Conservation (phyloP, 805 yeast genomes). For the Starmerella vitae region DNA sequence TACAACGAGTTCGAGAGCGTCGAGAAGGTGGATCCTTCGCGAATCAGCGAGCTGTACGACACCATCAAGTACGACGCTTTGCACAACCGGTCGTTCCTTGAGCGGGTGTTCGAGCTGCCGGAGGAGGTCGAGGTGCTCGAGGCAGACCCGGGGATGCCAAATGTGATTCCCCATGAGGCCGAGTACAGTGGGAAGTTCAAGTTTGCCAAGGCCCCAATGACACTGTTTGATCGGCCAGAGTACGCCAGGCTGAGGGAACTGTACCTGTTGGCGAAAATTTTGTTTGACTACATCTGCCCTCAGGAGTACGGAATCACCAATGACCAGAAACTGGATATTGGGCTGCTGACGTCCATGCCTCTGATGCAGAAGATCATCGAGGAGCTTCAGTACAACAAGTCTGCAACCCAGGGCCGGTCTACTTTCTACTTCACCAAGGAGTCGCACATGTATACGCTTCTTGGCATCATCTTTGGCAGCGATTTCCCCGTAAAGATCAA, state of each 20-base stretch:
- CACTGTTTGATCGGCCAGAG: constrained; percentile 64
- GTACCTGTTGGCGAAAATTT: constrained; percentile 76
- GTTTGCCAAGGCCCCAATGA: constrained; percentile 25
- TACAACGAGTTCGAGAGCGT: constrained; percentile 83
- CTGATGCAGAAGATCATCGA: constrained; percentile 72
- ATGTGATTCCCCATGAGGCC: constrained; percentile 23
- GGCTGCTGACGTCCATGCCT: constrained; percentile 84
- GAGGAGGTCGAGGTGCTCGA: constrained; percentile 30
- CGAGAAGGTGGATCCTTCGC: constrained; percentile 95
- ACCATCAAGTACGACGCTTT: constrained; percentile 97
- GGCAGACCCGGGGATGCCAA: constrained; percentile 27
- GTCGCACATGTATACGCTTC: constrained; percentile 84
- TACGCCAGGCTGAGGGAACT: constrained; percentile 74
- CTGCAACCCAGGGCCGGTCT: constrained; percentile 71
- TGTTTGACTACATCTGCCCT: constrained; percentile 95
- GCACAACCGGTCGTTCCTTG: constrained; percentile 82
- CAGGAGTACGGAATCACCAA: constrained; percentile 97
- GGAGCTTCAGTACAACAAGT: constrained; percentile 69
- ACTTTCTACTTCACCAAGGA: constrained; percentile 92
- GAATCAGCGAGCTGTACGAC: constrained; percentile 90
- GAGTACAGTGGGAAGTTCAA: constrained; percentile 25
- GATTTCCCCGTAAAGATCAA: constrained; percentile 92
- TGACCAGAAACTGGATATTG: constrained; percentile 90
- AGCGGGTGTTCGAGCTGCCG: constrained; percentile 50
- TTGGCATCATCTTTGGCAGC: constrained; percentile 82